These are phyloP conservation scores for Verticillium nubilum DNA, from an alignment of 2,329 filamentous ascomycete species.

Conservation along the genomic window DNA sequence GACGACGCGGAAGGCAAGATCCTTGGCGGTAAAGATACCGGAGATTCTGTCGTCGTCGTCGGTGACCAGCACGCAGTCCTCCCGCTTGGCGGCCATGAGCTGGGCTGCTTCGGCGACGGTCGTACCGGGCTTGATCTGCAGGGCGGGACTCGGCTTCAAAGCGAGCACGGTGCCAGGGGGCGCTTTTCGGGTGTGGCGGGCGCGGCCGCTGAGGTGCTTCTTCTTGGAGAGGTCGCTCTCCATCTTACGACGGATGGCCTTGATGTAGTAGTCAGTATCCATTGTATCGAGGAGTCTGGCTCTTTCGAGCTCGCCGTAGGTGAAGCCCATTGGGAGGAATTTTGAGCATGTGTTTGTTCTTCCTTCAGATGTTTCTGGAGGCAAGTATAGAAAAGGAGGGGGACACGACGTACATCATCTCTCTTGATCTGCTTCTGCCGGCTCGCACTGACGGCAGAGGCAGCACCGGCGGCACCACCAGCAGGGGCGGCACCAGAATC, in stretches of 20 bases:
- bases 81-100: slow-evolving; percentile 96
- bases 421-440: slow-evolving; percentile 94
- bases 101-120: slow-evolving; percentile 95
- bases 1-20: slow-evolving; percentile 94
- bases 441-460: slow-evolving; percentile 83
- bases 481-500: slow-evolving; percentile 30
- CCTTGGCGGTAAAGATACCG: slow-evolving; percentile 98
- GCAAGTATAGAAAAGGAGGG: neutral
- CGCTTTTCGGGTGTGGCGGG: slow-evolving; percentile 84
- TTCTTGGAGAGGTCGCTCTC: slow-evolving; percentile 98
- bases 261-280: slow-evolving; percentile 25
- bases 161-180: slow-evolving; percentile 94
- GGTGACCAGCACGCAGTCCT: slow-evolving; percentile 95
- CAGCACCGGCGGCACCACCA: slow-evolving; percentile 43
- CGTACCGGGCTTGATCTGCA: slow-evolving; percentile 94
- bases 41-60: slow-evolving; percentile 97
- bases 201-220: slow-evolving; percentile 72
- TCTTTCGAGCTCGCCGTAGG: slow-evolving; percentile 12
- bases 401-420: slow-evolving; percentile 76
- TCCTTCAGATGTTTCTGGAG: neutral
- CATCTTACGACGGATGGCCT: slow-evolving; percentile 96
- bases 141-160: slow-evolving; percentile 87
- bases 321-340: slow-evolving; percentile 5
- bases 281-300: slow-evolving; percentile 11
- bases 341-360: neutral